Evolutionary conservation across 2,329 filamentous ascomycete species (phyloP).

Genomic region (Raffaelea ambrosiae): DNA sequence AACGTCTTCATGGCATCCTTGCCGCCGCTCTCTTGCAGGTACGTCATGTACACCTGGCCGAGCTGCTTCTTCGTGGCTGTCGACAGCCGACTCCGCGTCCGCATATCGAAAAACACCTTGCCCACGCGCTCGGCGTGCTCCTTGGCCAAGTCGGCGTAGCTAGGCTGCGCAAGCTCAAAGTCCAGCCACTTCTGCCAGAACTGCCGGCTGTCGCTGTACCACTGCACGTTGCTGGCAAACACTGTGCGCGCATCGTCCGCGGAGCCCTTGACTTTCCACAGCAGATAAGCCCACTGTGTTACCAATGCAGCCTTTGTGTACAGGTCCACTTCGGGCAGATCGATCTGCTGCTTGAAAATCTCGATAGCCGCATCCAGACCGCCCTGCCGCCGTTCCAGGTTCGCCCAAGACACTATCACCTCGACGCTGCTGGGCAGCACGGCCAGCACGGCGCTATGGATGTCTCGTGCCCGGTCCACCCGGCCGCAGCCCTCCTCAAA

Average conservation of each 20-base stretch:
- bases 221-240: constrained; percentile 73
- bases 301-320: constrained; percentile 81
- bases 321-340: constrained; percentile 60
- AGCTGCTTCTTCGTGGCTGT: constrained; percentile 63
- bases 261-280: constrained; percentile 82
- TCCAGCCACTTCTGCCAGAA: constrained; percentile 88
- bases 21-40: constrained; percentile 73
- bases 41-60: constrained; percentile 69
- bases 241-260: constrained; percentile 74
- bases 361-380: constrained; percentile 79
- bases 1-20: constrained; percentile 83
- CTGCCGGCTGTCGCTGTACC: constrained; percentile 73
- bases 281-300: constrained; percentile 75
- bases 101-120: constrained; percentile 68
- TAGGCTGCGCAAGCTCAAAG: constrained; percentile 82
- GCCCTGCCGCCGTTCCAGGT: constrained; percentile 73
- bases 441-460: constrained; percentile 72
- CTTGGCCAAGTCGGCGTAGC: constrained; percentile 52
- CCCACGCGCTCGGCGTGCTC: constrained; percentile 68
- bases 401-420: constrained; percentile 80
- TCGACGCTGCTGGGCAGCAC: constrained; percentile 75
- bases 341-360: constrained; percentile 73
- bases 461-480: constrained; percentile 69
- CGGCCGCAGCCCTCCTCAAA: constrained; percentile 84
- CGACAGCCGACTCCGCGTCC: constrained; percentile 63